Conservation (phyloP, 2,329 filamentous ascomycete species). For the Ophiocordyceps camponoti-rufipedis region DNA sequence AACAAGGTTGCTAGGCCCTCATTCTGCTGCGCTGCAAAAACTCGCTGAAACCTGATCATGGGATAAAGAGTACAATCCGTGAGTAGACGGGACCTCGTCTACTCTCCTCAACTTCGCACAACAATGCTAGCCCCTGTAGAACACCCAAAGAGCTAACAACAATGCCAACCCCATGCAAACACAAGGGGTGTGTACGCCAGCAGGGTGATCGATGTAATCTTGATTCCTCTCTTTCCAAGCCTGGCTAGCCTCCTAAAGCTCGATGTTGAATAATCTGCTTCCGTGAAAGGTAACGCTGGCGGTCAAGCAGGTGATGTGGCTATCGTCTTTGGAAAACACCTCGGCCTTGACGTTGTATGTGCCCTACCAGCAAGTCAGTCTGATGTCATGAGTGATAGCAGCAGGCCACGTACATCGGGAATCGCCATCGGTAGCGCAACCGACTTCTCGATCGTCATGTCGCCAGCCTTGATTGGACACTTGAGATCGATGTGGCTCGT, state of each 20-base stretch:
- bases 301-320: conserved; percentile 72
- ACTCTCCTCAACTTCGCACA: too few relatives aligned
- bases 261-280: conserved; percentile 20
- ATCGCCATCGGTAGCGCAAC: conserved; percentile 77
- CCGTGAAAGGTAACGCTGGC: conserved; percentile 48
- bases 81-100: too few relatives aligned
- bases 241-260: conserved; percentile 15
- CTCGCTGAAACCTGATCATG: too few relatives aligned
- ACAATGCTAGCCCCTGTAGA: too few relatives aligned
- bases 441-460: conserved; percentile 55
- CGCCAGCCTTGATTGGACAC: conserved; percentile 73
- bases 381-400: neutral
- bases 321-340: conserved; percentile 54
- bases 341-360: conserved; percentile 81
- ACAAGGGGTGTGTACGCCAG: neutral
- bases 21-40: too few relatives aligned
- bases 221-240: too few relatives aligned
- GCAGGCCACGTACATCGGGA: conserved; percentile 50
- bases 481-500: conserved; percentile 72
- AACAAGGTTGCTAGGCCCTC: too few relatives aligned
- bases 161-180: too few relatives aligned
- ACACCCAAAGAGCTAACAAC: too few relatives aligned
- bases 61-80: too few relatives aligned
- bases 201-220: too few relatives aligned
- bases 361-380: conserved; percentile 35